phyloP scores from a whole-genome alignment of 2,329 filamentous ascomycete species.

The Pezicula neosporulosa region DNA sequence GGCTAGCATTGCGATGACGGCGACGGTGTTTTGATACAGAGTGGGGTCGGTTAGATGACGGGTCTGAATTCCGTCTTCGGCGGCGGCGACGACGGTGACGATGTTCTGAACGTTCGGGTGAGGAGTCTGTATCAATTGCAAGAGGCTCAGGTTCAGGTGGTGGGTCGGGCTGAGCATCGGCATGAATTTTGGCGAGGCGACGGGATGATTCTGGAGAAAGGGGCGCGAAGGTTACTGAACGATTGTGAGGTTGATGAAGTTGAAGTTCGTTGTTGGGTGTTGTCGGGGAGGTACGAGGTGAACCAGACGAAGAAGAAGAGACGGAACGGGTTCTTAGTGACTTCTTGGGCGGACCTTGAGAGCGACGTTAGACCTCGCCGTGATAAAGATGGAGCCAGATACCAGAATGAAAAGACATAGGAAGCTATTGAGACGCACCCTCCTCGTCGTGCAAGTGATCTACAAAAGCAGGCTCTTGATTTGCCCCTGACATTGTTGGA shows the following conservation, averaged over 20 bases:
- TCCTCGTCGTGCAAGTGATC: constrained; percentile 17
- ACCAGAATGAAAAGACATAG: constrained; percentile 3
- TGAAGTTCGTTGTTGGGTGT: not conserved
- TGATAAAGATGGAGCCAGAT: not conserved
- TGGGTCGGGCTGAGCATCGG: not conserved
- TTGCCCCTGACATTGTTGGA: constrained; percentile 11
- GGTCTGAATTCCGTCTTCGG: constrained; percentile 24
- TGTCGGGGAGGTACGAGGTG: constrained; percentile 2
- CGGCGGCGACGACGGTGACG: constrained; percentile 9
- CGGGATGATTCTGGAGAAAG: constrained; percentile 25
- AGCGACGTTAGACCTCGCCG: constrained; percentile 1
- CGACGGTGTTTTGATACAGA: constrained; percentile 15
- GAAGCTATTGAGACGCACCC: constrained; percentile 18
- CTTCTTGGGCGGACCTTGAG: constrained; percentile 10
- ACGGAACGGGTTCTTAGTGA: not conserved
- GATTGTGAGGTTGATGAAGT: constrained; percentile 8
- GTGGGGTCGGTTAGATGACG: constrained; percentile 22
- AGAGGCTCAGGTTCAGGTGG: constrained; percentile 2
- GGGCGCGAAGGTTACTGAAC: constrained; percentile 28
- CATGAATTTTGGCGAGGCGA: constrained; percentile 13
- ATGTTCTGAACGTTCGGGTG: constrained; percentile 1
- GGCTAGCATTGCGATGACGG: constrained; percentile 6
- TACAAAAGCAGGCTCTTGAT: constrained; percentile 10
- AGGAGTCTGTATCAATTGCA: not conserved
- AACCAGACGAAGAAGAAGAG: constrained; percentile 11